Evolutionary conservation across 371 early-diverging fungal species (phyloP).

Genomic region (Syncephalastrum sp.): DNA sequence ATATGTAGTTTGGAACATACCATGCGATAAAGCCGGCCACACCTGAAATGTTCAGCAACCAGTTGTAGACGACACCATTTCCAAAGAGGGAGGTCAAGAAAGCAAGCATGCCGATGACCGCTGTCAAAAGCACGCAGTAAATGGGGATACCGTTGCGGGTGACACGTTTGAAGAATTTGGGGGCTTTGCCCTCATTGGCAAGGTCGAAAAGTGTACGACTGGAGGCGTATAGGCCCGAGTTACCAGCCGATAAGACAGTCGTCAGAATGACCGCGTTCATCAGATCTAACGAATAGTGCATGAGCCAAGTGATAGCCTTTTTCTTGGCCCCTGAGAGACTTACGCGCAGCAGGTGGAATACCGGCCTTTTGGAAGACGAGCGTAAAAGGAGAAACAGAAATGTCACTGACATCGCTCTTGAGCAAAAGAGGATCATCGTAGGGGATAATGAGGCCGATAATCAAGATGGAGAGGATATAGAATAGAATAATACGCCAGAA

Average conservation of each 20-base stretch:
- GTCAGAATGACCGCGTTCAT: slow-evolving; percentile 49
- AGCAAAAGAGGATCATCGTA: slow-evolving; percentile 57
- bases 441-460: slow-evolving; percentile 70
- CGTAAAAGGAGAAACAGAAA: slow-evolving; percentile 69
- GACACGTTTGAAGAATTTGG: slow-evolving; percentile 42
- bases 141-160: slow-evolving; percentile 54
- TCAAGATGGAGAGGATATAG: slow-evolving; percentile 62
- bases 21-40: slow-evolving; percentile 81
- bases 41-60: slow-evolving; percentile 66
- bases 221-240: slow-evolving; percentile 72
- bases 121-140: slow-evolving; percentile 50
- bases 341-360: slow-evolving; percentile 36
- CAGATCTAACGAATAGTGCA: slow-evolving; percentile 17
- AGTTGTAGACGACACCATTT: slow-evolving; percentile 29
- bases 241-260: slow-evolving; percentile 67
- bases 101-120: slow-evolving; percentile 50
- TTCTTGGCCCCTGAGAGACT: neutral
- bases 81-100: slow-evolving; percentile 52
- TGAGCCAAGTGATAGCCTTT: no score
- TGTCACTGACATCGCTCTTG: slow-evolving; percentile 39
- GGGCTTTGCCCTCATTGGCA: slow-evolving; percentile 61
- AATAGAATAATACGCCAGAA: slow-evolving; percentile 71
- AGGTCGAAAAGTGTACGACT: slow-evolving; percentile 65
- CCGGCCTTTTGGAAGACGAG: slow-evolving; percentile 63
- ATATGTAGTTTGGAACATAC: slow-evolving; percentile 17